Percentiles rank a stretch among this genome's conserved stretches.
phyloP scores from a whole-genome alignment of 306 rosid genomes.

The Fagus sylvatica region DNA sequence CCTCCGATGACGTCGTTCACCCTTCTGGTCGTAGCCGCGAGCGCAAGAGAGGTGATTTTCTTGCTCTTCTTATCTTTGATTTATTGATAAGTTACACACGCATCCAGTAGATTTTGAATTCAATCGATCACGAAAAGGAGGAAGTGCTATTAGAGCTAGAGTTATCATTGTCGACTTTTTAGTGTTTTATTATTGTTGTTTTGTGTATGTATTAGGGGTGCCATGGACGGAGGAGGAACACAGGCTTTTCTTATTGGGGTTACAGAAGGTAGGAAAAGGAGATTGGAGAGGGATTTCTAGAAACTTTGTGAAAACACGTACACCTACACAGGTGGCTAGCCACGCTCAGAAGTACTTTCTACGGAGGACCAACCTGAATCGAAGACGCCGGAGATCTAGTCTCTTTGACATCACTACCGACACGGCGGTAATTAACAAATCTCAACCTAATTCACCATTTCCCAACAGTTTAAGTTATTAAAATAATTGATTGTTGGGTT shows the following conservation, averaged over 20 bases:
- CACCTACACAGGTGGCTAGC: constrained; percentile 94
- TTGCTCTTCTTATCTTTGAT: no score
- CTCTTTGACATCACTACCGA: constrained; percentile 90
- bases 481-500: no score
- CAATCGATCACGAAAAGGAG: no score
- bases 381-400: constrained; percentile 95
- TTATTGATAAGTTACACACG: no score
- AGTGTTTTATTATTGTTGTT: no score
- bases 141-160: no score
- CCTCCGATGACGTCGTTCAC: constrained; percentile 86
- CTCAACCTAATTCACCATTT: no score
- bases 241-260: constrained; percentile 66
- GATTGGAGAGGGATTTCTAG: constrained; percentile 98
- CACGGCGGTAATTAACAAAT: constrained; percentile 40
- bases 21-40: constrained; percentile 71
- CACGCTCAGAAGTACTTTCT: constrained; percentile 96
- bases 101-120: no score
- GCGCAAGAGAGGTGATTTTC: constrained; percentile 91
- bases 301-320: constrained; percentile 85
- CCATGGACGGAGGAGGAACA: constrained; percentile 98
- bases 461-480: no score
- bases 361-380: constrained; percentile 66
- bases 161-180: no score
- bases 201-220: constrained; percentile 44
- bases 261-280: constrained; percentile 82